Evolutionary conservation across 2,329 filamentous ascomycete genomes (phyloP).

Genomic region (Talaromyces sp.): DNA sequence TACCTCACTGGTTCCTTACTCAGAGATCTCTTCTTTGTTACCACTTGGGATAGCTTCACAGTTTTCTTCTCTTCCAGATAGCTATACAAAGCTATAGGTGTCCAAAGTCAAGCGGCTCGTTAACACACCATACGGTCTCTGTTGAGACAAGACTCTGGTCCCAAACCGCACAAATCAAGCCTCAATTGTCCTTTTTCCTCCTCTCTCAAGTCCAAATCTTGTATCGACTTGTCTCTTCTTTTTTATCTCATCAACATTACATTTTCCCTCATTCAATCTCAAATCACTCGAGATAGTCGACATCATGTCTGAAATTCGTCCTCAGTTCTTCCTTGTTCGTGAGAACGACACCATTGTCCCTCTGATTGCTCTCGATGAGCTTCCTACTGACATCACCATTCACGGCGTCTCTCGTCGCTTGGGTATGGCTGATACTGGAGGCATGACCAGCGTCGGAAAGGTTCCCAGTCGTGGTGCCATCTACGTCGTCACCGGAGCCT

Average conservation of each 20-base stretch:
- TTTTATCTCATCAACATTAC: not conserved
- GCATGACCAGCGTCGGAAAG: conserved; percentile 41
- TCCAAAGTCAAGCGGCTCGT: not conserved
- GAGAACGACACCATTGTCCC: conserved; percentile 38
- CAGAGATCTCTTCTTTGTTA: not conserved
- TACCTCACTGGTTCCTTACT: not conserved
- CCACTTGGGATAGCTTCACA: not conserved
- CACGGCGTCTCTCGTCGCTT: conserved; percentile 35
- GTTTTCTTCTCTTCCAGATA: not conserved
- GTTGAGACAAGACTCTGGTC: not conserved
- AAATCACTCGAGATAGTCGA: not conserved
- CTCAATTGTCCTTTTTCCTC: not conserved
- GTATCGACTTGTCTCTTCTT: not conserved
- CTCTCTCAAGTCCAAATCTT: not conserved
- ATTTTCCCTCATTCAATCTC: not conserved
- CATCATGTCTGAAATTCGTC: conserved; percentile 17
- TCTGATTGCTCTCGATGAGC: conserved; percentile 43
- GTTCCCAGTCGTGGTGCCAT: conserved; percentile 26
- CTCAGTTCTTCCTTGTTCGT: conserved; percentile 41
- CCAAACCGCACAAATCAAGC: not conserved
- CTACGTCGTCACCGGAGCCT: conserved; percentile 32
- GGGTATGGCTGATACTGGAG: conserved; percentile 33
- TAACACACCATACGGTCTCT: conserved; percentile 2
- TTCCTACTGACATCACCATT: conserved; percentile 35
- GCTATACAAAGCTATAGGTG: conserved; percentile 5